Base-by-base conservation (phyloP, 106 monocot genomes). In the Acorus calamus region DNA sequence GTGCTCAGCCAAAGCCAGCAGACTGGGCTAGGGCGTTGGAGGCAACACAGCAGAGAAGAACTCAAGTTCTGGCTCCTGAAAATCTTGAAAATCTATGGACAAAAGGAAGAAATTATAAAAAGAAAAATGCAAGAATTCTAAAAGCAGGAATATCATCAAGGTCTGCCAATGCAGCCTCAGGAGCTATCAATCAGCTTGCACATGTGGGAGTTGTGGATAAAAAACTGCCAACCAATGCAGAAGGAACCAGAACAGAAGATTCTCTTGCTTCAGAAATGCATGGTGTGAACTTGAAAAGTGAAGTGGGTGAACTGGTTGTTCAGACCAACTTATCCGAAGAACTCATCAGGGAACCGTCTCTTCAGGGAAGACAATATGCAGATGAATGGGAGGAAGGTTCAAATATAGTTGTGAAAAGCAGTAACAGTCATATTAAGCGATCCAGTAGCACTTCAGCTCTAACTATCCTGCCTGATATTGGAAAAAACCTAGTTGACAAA, bases 71-170 rank as follows among this genome's bases (percentile, higher is more conserved):
- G 66, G 83, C 87, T 49, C 92, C 98, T 71, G 98, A 98, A 66
- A 98, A 98, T 85, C 76, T 98, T 73, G 98, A 98, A n/a, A 88
- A 92, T 64, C 79, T 98, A 92, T 98, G 98, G 98, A 80, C 92
- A 49, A 98, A 83, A 83, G 98, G 98, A 65, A 87, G 85, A 83
- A 87, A 98, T 74, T 98, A 98, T 74, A 67, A 86, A 66, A 98
- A 88, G 75, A 98, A 88, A 59, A 72, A 62, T 64, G 80, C 71
- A 10, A 68, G 73, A 42, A 55, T 78, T 47, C 11, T 61, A 7
- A 83, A 85, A 75, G 64, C 66, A 51, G 77, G 64, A 8, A 10
- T 49, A 51, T 48, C 68, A 44, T 62, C 63, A 61, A 55, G 49
- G 53, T 55, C 64, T 48, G 62, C 57, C 10, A 79, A 62, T 10